Percentiles rank a stretch among this genome's conserved stretches.
These are phyloP conservation scores for Fistulifera pelliculosa DNA, from an alignment of 108 stramenopile genomes.

Conservation along the genomic window DNA sequence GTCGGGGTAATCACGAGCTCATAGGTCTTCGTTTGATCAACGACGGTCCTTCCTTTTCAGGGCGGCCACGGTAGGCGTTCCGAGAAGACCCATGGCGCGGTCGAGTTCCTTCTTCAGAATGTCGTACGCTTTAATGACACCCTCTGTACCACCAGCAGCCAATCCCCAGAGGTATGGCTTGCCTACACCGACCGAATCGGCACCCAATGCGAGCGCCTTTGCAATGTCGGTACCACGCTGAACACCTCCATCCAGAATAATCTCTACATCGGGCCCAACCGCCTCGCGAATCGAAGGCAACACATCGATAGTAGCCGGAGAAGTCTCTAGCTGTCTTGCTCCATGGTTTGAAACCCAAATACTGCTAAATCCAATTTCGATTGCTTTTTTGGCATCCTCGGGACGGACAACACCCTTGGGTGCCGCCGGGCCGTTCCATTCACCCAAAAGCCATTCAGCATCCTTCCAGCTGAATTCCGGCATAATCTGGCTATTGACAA, in stretches of 20 bases:
- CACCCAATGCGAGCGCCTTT: constrained; percentile 93
- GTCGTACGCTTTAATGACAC: constrained; percentile 82
- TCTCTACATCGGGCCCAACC: constrained; percentile 88
- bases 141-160: constrained; percentile 81
- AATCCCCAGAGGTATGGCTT: constrained; percentile 96
- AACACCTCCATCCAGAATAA: constrained; percentile 97
- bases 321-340: constrained; percentile 93
- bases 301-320: constrained; percentile 91
- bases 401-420: constrained; percentile 94
- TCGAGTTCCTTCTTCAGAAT: constrained; percentile 82
- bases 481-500: constrained; percentile 90
- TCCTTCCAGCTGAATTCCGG: constrained; percentile 94
- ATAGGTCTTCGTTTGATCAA: constrained; percentile 70
- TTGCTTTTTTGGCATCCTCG: constrained; percentile 87
- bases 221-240: constrained; percentile 95
- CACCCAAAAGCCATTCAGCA: constrained; percentile 92
- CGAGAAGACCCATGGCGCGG: constrained; percentile 85
- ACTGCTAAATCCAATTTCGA: constrained; percentile 89
- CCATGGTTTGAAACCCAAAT: constrained; percentile 99
- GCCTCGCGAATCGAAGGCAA: constrained; percentile 89
- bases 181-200: constrained; percentile 92
- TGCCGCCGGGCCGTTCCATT: constrained; percentile 87
- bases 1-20: constrained; percentile 83
- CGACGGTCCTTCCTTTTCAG: constrained; percentile 85
- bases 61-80: constrained; percentile 78